These are phyloP conservation scores for Verticillium nubilum DNA, from an alignment of 2,329 filamentous ascomycete species.

Conservation along the genomic window DNA sequence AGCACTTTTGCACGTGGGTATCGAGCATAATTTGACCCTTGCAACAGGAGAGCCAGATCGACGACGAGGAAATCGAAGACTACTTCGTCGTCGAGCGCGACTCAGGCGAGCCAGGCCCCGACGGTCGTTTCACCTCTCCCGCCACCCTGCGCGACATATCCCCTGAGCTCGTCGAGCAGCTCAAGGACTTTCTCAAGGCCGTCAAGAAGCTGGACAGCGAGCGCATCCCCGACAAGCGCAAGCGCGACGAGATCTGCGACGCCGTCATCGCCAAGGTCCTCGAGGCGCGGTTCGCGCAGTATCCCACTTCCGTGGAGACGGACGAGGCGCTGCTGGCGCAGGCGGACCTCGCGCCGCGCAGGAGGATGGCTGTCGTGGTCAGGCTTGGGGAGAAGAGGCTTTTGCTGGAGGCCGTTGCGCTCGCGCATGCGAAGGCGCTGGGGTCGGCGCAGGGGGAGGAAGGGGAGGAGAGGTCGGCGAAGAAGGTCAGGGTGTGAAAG, in stretches of 20 bases:
- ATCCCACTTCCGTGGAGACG: conserved; percentile 33
- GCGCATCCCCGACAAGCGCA: conserved; percentile 41
- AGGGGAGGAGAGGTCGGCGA: conserved; percentile 22
- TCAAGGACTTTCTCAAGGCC: conserved; percentile 43
- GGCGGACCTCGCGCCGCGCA: conserved; percentile 25
- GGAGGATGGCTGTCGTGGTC: conserved; percentile 60
- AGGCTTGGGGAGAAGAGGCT: conserved; percentile 69
- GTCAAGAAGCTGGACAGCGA: conserved; percentile 37
- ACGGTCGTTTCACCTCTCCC: conserved; percentile 35
- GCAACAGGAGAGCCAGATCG: conserved; percentile 34
- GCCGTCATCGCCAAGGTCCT: conserved; percentile 33
- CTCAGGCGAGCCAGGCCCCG: conserved; percentile 42
- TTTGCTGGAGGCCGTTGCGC: conserved; percentile 45
- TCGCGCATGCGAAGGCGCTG: conserved; percentile 21
- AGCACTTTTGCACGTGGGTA: conserved; percentile 12
- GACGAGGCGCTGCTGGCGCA: conserved; percentile 31
- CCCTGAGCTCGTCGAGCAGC: conserved; percentile 45
- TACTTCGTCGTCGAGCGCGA: conserved; percentile 63
- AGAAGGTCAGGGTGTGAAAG: conserved; percentile 18
- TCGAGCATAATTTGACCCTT: background rate
- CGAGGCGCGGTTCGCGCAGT: conserved; percentile 31
- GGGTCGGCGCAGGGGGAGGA: conserved; percentile 9
- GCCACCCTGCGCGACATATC: conserved; percentile 37
- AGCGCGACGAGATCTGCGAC: conserved; percentile 39
- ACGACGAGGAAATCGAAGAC: conserved; percentile 67